Conservation (phyloP, 805 yeast genomes). For the Blastobotrys mokoenaii region DNA sequence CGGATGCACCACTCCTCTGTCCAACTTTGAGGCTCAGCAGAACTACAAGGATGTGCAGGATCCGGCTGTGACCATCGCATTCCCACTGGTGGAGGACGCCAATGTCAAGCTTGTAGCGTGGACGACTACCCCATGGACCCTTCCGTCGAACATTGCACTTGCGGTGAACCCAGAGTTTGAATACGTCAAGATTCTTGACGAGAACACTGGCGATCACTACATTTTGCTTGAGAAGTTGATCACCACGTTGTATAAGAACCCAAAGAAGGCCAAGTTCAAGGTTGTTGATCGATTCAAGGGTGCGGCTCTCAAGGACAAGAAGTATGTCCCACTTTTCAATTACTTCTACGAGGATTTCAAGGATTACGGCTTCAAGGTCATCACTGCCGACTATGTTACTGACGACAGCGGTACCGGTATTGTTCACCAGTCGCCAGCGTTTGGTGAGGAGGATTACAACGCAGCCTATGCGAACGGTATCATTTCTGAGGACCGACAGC, state of each 20-base stretch:
- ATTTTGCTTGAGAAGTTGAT: conserved; percentile 78
- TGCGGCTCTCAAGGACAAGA: conserved; percentile 65
- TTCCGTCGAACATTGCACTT: conserved; percentile 87
- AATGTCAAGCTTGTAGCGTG: conserved; percentile 86
- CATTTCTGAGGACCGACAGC: conserved; percentile 53
- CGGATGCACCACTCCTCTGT: conserved; percentile 91
- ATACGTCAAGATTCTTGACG: conserved; percentile 87
- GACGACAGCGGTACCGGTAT: conserved; percentile 98
- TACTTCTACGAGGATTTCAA: conserved; percentile 70
- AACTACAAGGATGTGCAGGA: conserved; percentile 95
- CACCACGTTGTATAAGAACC: conserved; percentile 86
- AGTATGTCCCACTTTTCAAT: conserved; percentile 76
- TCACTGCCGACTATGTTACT: conserved; percentile 76
- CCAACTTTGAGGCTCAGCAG: conserved; percentile 97
- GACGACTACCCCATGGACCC: conserved; percentile 99
- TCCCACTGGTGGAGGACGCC: conserved; percentile 72
- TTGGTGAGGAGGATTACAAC: conserved; percentile 96
- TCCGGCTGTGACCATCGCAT: conserved; percentile 92
- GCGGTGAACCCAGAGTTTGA: conserved; percentile 89
- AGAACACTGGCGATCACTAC: conserved; percentile 70
- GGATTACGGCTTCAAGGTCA: conserved; percentile 71
- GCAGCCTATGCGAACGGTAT: conserved; percentile 72
- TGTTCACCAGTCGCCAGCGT: conserved; percentile 97
- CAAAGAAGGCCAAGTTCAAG: conserved; percentile 79
- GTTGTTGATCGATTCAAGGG: conserved; percentile 77